Evolutionary conservation across 75 land plant genomes (phyloP).

Genomic region (Chamaecyparis obtusa): DNA sequence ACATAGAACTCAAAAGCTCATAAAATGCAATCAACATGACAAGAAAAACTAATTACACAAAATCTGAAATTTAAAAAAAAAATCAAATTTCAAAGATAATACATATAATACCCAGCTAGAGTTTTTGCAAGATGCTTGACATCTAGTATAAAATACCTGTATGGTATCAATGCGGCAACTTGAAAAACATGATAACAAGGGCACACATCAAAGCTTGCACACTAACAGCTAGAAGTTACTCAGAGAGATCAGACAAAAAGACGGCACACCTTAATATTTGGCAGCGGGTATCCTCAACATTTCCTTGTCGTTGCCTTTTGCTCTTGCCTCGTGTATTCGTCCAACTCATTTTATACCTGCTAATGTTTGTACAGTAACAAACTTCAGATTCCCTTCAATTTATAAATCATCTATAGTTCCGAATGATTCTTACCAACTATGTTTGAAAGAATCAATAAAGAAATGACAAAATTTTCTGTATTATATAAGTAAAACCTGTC

Average conservation of each 20-base stretch:
- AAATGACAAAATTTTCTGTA: background rate
- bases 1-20: background rate
- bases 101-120: background rate
- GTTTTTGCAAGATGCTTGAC: background rate
- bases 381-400: background rate
- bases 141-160: background rate
- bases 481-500: background rate
- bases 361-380: background rate
- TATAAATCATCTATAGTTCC: background rate
- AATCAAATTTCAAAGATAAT: background rate
- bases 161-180: background rate
- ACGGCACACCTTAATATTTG: slow-evolving; percentile 1
- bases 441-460: background rate
- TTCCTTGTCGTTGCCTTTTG: background rate
- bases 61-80: background rate
- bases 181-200: background rate
- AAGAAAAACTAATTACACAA: background rate
- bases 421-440: background rate
- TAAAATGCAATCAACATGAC: background rate
- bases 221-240: background rate
- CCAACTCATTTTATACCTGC: slow-evolving; percentile 9
- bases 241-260: background rate
- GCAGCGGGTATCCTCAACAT: slow-evolving; percentile 6
- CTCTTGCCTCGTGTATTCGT: slow-evolving; percentile 12
- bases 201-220: background rate